These are phyloP conservation scores for Aspergillus quadrilineatus DNA, from an alignment of 2,329 filamentous ascomycete genomes.

Conservation along the genomic window DNA sequence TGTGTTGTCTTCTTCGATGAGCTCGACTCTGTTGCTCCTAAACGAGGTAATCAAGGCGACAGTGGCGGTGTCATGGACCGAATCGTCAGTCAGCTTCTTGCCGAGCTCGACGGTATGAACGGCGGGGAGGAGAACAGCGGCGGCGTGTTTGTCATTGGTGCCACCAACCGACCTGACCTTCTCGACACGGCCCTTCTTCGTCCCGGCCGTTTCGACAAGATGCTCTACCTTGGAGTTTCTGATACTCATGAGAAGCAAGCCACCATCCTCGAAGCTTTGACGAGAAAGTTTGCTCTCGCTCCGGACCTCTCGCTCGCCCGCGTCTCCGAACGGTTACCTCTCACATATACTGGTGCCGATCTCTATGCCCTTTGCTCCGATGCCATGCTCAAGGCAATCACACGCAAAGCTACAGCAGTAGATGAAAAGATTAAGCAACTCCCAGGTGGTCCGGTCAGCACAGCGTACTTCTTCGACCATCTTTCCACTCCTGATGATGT, in stretches of 20 bases:
- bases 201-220: conserved; percentile 94
- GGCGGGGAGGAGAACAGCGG: conserved; percentile 75
- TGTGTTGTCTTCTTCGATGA: conserved; percentile 99
- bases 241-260: conserved; percentile 96
- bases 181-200: conserved; percentile 85
- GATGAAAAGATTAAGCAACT: conserved; percentile 77
- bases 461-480: conserved; percentile 96
- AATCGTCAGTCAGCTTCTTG: conserved; percentile 90
- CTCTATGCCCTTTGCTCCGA: conserved; percentile 97
- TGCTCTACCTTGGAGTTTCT: conserved; percentile 94
- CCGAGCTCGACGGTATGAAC: conserved; percentile 97
- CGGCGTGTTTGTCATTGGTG: conserved; percentile 94
- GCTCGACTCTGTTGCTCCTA: conserved; percentile 93
- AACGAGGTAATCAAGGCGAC: conserved; percentile 94
- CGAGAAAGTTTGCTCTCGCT: conserved; percentile 86
- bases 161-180: conserved; percentile 90
- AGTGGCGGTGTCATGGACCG: conserved; percentile 98
- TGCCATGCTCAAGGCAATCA: conserved; percentile 98
- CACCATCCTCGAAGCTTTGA: conserved; percentile 89
- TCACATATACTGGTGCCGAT: conserved; percentile 96
- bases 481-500: conserved; percentile 78
- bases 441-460: conserved; percentile 62
- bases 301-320: conserved; percentile 72
- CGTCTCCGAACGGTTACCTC: conserved; percentile 76
- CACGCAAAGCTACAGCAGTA: conserved; percentile 78